Evolutionary conservation across 2,329 filamentous ascomycete genomes (phyloP), one percentile per base, ranked within the genome.

Genomic region (Talaromyces rugulosus): DNA sequence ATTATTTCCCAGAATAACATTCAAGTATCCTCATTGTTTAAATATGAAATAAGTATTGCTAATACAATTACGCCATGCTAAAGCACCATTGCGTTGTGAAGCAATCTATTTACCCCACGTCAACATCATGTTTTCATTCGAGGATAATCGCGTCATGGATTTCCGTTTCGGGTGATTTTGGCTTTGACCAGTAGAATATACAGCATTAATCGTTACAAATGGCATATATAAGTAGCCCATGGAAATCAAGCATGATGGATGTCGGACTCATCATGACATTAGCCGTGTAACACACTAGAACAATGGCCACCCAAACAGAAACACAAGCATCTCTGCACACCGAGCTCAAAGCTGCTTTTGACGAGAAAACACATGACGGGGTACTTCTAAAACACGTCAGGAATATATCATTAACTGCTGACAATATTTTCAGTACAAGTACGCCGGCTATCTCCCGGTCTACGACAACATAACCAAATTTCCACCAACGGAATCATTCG

Each of bases 401-500:
- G 5, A 8, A 8, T 3, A 4, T 7, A 44, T 18, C 12, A 18
- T 4, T 44, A 18, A 5, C 40, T 18, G 12, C 16, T 44, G 3
- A 44, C n/a, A 44, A 16, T 18, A 5, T n/a, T 44, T 53, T 60
- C 6, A 54, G 23, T 23, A 47, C 3, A 33, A 70, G 66, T 70
- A 69, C 53, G 66, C 66, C 12, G 40, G 65, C 9, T 70, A 71
- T 54, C 66, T 71, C 1, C 69, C 69, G 3, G 58, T 58, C 28
- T 70, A 62, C 50, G 66, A 71, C 34, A 53, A 67, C 60, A 51
- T 50, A 28, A 63, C 68, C 34, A 68, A 71, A 75, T 79, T 75
- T 60, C 71, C 75, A 2, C 72, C 74, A 14, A 76, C 75, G 1
- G 71, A 77, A 62, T 72, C 72, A 1, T 79, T 80, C 62, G 74